Evolutionary conservation across 768 basidiomycete genomes (phyloP), one percentile per base, ranked within the genome.

Genomic region (Hortiboletus flavorubellus): DNA sequence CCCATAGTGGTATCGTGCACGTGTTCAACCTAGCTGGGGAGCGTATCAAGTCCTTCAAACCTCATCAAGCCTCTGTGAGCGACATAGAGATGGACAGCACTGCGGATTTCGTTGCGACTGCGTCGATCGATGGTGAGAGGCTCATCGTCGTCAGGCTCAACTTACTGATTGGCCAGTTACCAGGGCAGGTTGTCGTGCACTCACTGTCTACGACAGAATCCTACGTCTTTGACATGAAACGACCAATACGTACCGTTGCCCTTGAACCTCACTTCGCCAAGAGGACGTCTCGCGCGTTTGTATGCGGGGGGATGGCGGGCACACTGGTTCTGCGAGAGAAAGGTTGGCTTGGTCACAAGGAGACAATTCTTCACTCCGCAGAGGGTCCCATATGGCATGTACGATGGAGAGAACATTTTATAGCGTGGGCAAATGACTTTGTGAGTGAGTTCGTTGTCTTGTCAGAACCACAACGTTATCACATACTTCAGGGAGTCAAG

Each of bases 351-450:
- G 94, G 96, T 0, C 91, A 97, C 64, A 97, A 91, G 65, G 94
- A 96, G 68, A 91, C 87, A 0, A 70, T 87, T 7, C 68, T 97
- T 18, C 87, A 93, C 65, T 77, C 76, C 5, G 90, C 88, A 5
- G 97, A 98, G 72, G 97, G 96, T 11, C 92, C 97, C 0, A 91
- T 99, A 49, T 98, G 94, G 93, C 85, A 86, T 49, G 84, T 87
- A 10, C 80, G 87, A 54, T 98, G 97, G 97, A 77, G 84, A 64
- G 87, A 85, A 2, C 81, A 81, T 46, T 76, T 97, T 31, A 93
- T 98, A 60, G 94, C 93, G 0, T 99, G 97, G 97, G 93, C 95
- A 4, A 97, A 94, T 61, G 97, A 99, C 68, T 62, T 85, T 41
- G 93, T 93, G 59, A 65, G 85, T 70, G 33, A n/a, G 40, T 31